phyloP scores from a whole-genome alignment of 768 basidiomycete species.

The Krasilnikovozyma curviuscula region DNA sequence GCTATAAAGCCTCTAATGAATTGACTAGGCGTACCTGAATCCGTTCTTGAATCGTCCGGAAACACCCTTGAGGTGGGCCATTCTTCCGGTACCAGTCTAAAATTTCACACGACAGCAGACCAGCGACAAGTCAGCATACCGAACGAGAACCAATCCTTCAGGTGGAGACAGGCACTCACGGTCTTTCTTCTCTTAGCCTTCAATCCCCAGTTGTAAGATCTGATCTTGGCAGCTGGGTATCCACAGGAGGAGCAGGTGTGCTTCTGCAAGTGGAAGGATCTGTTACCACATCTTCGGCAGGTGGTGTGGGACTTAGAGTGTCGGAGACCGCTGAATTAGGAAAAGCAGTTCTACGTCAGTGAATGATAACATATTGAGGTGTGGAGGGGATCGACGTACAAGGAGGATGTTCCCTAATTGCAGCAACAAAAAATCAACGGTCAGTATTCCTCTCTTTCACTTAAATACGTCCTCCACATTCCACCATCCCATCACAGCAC shows the following conservation, averaged over 20 bases:
- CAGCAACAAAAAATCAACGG: too few relatives aligned
- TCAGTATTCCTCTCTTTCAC: too few relatives aligned
- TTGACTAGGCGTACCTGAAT: constrained; percentile 46
- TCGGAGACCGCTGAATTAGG: constrained; percentile 18
- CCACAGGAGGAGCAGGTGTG: constrained; percentile 97
- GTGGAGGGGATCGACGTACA: constrained; percentile 6
- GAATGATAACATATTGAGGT: background rate
- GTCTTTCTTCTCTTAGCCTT: constrained; percentile 99
- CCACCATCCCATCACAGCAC: too few relatives aligned
- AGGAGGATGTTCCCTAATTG: constrained; percentile 14
- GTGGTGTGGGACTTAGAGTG: constrained; percentile 32
- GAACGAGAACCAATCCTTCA: background rate
- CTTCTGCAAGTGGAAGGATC: constrained; percentile 96
- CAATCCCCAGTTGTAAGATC: constrained; percentile 92
- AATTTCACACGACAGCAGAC: background rate
- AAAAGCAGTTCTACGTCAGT: background rate
- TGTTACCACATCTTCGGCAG: constrained; percentile 88
- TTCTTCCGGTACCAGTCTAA: constrained; percentile 64
- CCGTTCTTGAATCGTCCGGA: constrained; percentile 97
- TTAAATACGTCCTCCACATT: too few relatives aligned
- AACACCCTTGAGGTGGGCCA: constrained; percentile 80
- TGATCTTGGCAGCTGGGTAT: constrained; percentile 83
- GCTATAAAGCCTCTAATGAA: background rate
- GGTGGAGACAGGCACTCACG: constrained; percentile 25
- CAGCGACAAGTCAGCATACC: background rate